These are phyloP conservation scores for Penicillium thymicola DNA, from an alignment of 2,329 filamentous ascomycete species.

Conservation along the genomic window DNA sequence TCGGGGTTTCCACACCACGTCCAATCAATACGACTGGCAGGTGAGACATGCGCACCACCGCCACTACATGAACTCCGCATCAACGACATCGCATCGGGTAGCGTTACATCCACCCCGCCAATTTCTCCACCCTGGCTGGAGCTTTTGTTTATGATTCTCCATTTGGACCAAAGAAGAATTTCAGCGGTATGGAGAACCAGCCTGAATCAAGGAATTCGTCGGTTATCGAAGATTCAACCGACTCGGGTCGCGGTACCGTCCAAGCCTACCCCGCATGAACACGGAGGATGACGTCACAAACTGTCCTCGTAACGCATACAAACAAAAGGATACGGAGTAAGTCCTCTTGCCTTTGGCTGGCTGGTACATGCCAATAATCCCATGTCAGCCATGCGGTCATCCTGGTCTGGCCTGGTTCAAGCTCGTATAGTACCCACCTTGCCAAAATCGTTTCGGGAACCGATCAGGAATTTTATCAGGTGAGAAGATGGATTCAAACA, in stretches of 20 bases:
- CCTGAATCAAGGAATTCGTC: slow-evolving; percentile 1
- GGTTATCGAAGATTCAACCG: not conserved
- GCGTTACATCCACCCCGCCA: slow-evolving; percentile 13
- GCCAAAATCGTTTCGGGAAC: not conserved
- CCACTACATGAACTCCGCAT: slow-evolving; percentile 16
- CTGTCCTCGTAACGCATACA: not conserved
- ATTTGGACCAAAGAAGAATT: slow-evolving; percentile 6
- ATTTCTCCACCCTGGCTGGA: slow-evolving; percentile 5
- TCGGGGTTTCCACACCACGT: not conserved
- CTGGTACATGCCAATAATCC: slow-evolving; percentile 4
- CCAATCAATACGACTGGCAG: slow-evolving; percentile 16
- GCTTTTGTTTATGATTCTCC: slow-evolving; percentile 8
- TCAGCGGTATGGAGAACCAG: slow-evolving; percentile 4
- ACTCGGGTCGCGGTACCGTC: not conserved
- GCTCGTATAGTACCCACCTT: slow-evolving; percentile 7
- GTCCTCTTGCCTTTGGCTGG: not conserved
- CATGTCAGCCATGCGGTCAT: slow-evolving; percentile 4
- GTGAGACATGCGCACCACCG: slow-evolving; percentile 24
- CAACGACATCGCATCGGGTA: slow-evolving; percentile 8
- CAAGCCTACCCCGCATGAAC: slow-evolving; percentile 2
- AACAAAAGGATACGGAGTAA: too few species aligned
- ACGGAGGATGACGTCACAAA: not conserved
- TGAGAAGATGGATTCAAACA: not conserved
- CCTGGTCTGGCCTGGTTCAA: not conserved
- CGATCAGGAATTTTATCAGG: not conserved